These are phyloP conservation scores for Picochlorum sp. DNA, from an alignment of 139 green algal species.

Conservation along the genomic window DNA sequence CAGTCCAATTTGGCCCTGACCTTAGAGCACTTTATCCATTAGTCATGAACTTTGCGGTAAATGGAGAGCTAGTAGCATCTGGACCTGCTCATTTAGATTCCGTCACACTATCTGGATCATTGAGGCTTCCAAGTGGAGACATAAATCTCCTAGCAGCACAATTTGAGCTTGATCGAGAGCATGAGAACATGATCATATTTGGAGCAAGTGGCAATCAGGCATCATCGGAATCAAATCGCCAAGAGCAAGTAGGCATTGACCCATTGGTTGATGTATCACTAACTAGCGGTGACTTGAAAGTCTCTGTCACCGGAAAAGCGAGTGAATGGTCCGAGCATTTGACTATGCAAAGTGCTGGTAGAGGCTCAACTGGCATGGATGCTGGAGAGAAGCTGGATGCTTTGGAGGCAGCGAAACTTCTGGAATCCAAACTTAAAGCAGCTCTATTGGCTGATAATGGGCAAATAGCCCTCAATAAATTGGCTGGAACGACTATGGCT, in stretches of 20 bases:
- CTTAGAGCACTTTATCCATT: slow-evolving; percentile 82
- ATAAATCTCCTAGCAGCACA: slow-evolving; percentile 93
- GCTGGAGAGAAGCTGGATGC: slow-evolving; percentile 33
- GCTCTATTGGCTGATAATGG: slow-evolving; percentile 83
- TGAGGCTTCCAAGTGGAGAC: slow-evolving; percentile 69
- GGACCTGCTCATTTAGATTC: slow-evolving; percentile 48
- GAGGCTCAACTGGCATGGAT: not conserved
- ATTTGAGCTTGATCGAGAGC: slow-evolving; percentile 73
- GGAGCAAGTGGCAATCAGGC: slow-evolving; percentile 37
- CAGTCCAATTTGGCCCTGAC: slow-evolving; percentile 75
- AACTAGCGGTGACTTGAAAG: slow-evolving; percentile 56
- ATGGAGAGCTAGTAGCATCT: slow-evolving; percentile 54
- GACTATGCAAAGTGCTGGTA: slow-evolving; percentile 28
- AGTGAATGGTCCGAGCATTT: slow-evolving; percentile 65
- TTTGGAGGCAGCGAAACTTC: slow-evolving; percentile 70
- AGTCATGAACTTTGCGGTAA: slow-evolving; percentile 79
- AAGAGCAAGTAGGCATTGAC: slow-evolving; percentile 35
- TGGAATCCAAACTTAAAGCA: slow-evolving; percentile 84
- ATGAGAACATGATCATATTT: slow-evolving; percentile 82
- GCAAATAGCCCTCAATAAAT: slow-evolving; percentile 77
- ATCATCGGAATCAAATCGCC: slow-evolving; percentile 25
- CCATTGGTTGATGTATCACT: slow-evolving; percentile 62
- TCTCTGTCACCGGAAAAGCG: slow-evolving; percentile 51
- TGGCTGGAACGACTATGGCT: slow-evolving; percentile 76
- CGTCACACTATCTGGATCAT: slow-evolving; percentile 26